Evolutionary conservation across 2,329 filamentous ascomycete species (phyloP), one percentile per base, ranked within the genome.

Genomic region (Phialophora tarda): DNA sequence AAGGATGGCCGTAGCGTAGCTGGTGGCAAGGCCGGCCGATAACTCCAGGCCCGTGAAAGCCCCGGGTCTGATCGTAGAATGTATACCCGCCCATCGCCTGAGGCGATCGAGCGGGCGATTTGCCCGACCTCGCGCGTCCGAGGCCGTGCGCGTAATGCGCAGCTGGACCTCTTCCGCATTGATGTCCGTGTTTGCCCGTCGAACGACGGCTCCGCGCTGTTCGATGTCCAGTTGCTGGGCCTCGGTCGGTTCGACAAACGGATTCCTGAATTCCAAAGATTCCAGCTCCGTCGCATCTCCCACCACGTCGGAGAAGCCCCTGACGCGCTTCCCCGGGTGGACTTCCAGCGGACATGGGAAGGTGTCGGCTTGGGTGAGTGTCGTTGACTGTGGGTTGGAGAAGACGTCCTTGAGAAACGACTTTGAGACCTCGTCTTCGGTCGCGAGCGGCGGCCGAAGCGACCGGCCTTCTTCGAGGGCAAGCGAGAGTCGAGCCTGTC

Each of bases 391-490:
- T 12, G 57, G 57, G 17, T 44, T 32, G 32, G 60, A 62, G 34
- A 64, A 66, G 28, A 47, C 62, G 32, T 61, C 55, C 26, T 62
- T 38, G 32, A 47, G 32, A n/a, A 64, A 38, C 21, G 51, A 63
- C 21, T 17, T 53, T 4, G 47, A 51, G 10, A 59, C 21, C 14
- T 66, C 60, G 41, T 66, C 64, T 17, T 63, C 59, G 32, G 12
- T 21, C 28, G 63, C 59, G 23, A 56, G 63, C 12, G 58, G 50
- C 24, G 51, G 48, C 24, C 57, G 63, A 14, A 64, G 14, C 11
- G 41, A 21, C 44, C 58, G 63, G 17, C 63, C 63, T 59, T 63
- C 53, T 53, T 66, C 64, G 12, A 66, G 34, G 24, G 28, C 47
- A 26, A 66, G 24, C 21, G 64, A 66, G 14, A 58, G 47, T 23